Base-by-base conservation (phyloP, 495 filamentous ascomycete genomes). In the Parachaetomium inaequale region DNA sequence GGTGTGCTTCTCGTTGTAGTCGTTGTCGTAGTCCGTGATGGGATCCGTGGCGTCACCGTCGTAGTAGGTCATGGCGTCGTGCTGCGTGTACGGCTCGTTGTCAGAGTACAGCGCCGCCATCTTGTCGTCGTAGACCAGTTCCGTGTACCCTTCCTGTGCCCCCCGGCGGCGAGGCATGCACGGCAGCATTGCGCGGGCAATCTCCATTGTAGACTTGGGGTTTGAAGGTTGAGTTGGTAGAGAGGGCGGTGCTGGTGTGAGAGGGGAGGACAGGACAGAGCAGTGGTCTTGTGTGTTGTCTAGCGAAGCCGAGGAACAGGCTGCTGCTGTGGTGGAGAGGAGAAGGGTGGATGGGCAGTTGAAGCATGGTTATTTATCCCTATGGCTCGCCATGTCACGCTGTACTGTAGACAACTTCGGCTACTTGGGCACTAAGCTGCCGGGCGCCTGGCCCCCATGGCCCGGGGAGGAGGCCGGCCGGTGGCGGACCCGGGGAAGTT, bases 121-220 rank as follows among this genome's bases (percentile, higher is more conserved):
- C 52, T 66, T 66, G n/a, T 66, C 61, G 47, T 68, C 60, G 55
- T 61, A 65, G 52, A 61, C 19, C 38, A 67, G 46, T 49, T 67
- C 61, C 29, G 54, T 59, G 65, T 62, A 64, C 23, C 65, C 58
- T 23, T 54, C 53, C 5, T 40, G 29, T 25, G 26, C 28, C 10
- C 60, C 45, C 34, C 38, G 38, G 29, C 53, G 55, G 45, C 59
- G 47, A 29, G 62, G 40, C 51, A 68, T 59, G 56, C 66, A 68
- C 29, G 31, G 46, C 36, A 68, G 31, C 47, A 66, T 61, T 52
- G 63, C 53, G 36, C 60, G 56, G 26, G 66, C 4, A 14, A 23
- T 19, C 19, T 65, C 63, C 66, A 65, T 68, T 55, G 55, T 32
- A 1, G 3, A 15, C 28, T 25, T 57, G 10, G 15, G 23, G 28